Percentiles rank a stretch among this genome's conserved stretches.
These are phyloP conservation scores for Pezicula neosporulosa DNA, from an alignment of 2,329 filamentous ascomycete species.

Conservation along the genomic window DNA sequence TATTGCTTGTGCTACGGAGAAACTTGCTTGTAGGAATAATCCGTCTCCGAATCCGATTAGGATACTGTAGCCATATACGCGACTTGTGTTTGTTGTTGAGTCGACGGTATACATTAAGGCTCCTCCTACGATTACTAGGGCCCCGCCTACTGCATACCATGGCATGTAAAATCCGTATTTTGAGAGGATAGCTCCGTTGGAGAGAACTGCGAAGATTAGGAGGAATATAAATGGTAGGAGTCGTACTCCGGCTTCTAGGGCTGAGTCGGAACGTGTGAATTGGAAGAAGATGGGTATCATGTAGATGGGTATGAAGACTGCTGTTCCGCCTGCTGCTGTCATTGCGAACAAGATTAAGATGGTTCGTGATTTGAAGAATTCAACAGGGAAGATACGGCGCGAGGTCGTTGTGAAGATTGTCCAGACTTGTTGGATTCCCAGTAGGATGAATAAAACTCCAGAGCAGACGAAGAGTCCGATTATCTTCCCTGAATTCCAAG, in stretches of 20 bases:
- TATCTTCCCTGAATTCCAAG: slow-evolving; percentile 24
- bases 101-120: slow-evolving; percentile 28
- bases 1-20: slow-evolving; percentile 34
- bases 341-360: slow-evolving; percentile 34
- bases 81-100: slow-evolving; percentile 16
- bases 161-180: slow-evolving; percentile 35
- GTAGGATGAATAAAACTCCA: slow-evolving; percentile 29
- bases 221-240: slow-evolving; percentile 33
- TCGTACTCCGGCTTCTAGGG: slow-evolving; percentile 39
- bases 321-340: slow-evolving; percentile 23
- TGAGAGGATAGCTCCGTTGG: slow-evolving; percentile 30
- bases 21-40: slow-evolving; percentile 31
- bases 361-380: slow-evolving; percentile 32
- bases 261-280: slow-evolving; percentile 43
- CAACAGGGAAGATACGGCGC: slow-evolving; percentile 24
- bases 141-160: slow-evolving; percentile 33
- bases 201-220: slow-evolving; percentile 30
- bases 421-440: slow-evolving; percentile 22
- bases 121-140: slow-evolving; percentile 31
- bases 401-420: slow-evolving; percentile 21
- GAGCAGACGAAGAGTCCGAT: slow-evolving; percentile 39
- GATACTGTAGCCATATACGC: slow-evolving; percentile 32
- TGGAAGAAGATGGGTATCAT: slow-evolving; percentile 48
- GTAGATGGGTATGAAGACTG: slow-evolving; percentile 21
- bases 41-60: slow-evolving; percentile 39